Percentiles rank a stretch among this genome's conserved stretches.
Conservation (phyloP, 495 filamentous ascomycete genomes). For the Aspergillus ellipticus region DNA sequence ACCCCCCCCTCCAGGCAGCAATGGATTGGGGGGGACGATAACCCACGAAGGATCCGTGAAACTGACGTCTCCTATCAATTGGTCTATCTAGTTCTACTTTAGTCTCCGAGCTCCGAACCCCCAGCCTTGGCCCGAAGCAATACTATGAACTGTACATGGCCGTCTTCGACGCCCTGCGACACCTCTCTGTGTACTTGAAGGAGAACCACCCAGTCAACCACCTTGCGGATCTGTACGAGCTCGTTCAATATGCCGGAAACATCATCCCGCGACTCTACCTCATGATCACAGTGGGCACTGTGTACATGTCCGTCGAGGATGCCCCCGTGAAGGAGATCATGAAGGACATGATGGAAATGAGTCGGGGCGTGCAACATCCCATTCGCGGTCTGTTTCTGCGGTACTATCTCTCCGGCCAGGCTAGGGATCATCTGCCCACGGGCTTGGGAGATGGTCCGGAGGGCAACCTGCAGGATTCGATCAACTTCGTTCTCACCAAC, state of each 20-base stretch:
- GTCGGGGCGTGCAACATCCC: constrained; percentile 92
- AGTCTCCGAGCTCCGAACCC: constrained; percentile 93
- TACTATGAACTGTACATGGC: constrained; percentile 99
- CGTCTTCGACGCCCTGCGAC: constrained; percentile 94
- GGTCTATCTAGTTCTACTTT: constrained; percentile 78
- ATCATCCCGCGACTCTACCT: constrained; percentile 95
- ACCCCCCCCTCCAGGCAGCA: constrained; percentile 31
- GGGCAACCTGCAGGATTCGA: constrained; percentile 93
- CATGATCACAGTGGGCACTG: constrained; percentile 98
- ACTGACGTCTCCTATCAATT: constrained; percentile 8
- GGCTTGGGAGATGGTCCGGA: constrained; percentile 86
- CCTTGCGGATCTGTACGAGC: constrained; percentile 95
- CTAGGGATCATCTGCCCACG: constrained; percentile 77
- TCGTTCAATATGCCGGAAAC: constrained; percentile 98
- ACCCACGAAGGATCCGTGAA: constrained; percentile 4
- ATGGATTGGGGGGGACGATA: constrained; percentile 11
- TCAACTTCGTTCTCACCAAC: constrained; percentile 95
- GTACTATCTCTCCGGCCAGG: constrained; percentile 94
- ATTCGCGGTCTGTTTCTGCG: constrained; percentile 90
- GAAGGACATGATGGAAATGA: constrained; percentile 99
- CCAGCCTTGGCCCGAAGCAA: constrained; percentile 92
- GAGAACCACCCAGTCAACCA: constrained; percentile 98
- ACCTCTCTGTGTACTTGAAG: constrained; percentile 92
- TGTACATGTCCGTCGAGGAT: constrained; percentile 98
- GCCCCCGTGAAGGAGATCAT: constrained; percentile 99